These are phyloP conservation scores for Sarcodon aspratus DNA, from an alignment of 768 basidiomycete species.

Conservation along the genomic window DNA sequence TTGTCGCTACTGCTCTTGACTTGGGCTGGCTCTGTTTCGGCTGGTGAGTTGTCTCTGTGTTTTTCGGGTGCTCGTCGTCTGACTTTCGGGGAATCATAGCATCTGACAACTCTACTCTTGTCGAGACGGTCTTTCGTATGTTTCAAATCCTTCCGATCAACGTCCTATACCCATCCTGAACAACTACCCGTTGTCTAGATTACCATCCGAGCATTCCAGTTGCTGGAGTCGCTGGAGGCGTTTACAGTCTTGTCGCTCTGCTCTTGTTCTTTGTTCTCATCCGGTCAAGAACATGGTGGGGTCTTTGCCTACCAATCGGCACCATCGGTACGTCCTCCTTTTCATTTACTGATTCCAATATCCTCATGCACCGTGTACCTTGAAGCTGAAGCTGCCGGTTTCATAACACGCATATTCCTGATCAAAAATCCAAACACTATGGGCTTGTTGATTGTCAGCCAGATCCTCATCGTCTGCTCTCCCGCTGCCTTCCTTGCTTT, in stretches of 20 bases:
- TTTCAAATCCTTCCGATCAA: too few relatives aligned
- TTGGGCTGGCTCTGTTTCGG: too few relatives aligned
- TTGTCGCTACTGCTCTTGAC: too few relatives aligned
- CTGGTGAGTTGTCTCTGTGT: too few relatives aligned
- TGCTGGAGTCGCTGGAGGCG: too few relatives aligned
- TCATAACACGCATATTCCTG: neutral
- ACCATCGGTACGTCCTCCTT: neutral
- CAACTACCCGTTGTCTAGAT: too few relatives aligned
- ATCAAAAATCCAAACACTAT: neutral
- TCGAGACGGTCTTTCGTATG: too few relatives aligned
- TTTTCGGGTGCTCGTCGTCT: too few relatives aligned
- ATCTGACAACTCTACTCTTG: too few relatives aligned
- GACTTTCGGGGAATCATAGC: too few relatives aligned
- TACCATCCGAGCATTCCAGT: too few relatives aligned
- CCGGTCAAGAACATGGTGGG: neutral
- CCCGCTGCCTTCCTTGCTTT: slow-evolving; percentile 21
- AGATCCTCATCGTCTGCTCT: slow-evolving; percentile 13
- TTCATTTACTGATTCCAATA: neutral
- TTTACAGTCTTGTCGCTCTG: neutral
- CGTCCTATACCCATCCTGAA: too few relatives aligned
- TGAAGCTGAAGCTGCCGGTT: neutral
- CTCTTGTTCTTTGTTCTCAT: neutral
- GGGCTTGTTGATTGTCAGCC: neutral
- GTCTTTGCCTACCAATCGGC: neutral
- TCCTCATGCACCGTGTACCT: neutral